A percentile compares a stretch with the other conserved stretches of the same genome.
Conservation (phyloP, 345 rosid genomes). For the Citrus glauca region DNA sequence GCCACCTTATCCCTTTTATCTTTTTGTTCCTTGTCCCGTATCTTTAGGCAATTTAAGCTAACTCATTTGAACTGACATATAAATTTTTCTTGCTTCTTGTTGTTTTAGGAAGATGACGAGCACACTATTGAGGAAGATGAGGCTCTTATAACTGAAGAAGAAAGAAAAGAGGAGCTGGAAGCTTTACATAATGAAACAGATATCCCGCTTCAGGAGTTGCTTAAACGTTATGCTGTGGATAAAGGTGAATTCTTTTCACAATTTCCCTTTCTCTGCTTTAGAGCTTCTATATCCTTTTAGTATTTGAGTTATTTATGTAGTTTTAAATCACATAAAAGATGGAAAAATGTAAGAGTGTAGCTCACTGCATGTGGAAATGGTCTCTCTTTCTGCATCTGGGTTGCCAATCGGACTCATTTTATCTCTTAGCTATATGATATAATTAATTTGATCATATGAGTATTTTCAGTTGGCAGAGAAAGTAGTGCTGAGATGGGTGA, state of each 20-base stretch:
- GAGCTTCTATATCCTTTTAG: neutral
- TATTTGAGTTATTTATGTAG: neutral
- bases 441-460: constrained; percentile 3
- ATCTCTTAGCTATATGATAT: neutral
- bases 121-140: constrained; percentile 93
- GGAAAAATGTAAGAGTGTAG: neutral
- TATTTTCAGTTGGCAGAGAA: constrained; percentile 42
- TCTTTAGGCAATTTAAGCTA: neutral
- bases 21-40: neutral
- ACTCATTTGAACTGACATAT: neutral
- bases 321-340: neutral
- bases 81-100: constrained; percentile 7
- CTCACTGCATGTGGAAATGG: neutral
- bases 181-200: constrained; percentile 78
- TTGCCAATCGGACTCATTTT: neutral
- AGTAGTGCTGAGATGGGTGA: constrained; percentile 42
- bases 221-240: constrained; percentile 51
- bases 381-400: neutral
- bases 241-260: constrained; percentile 38
- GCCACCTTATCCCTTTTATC: neutral
- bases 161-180: constrained; percentile 87
- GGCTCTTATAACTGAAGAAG: constrained; percentile 74
- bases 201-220: constrained; percentile 87
- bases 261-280: neutral
- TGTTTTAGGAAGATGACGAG: constrained; percentile 98